A percentile compares a stretch with the other conserved stretches of the same genome.
Conservation (phyloP, 306 rosid genomes). For the Quercus engelmannii region DNA sequence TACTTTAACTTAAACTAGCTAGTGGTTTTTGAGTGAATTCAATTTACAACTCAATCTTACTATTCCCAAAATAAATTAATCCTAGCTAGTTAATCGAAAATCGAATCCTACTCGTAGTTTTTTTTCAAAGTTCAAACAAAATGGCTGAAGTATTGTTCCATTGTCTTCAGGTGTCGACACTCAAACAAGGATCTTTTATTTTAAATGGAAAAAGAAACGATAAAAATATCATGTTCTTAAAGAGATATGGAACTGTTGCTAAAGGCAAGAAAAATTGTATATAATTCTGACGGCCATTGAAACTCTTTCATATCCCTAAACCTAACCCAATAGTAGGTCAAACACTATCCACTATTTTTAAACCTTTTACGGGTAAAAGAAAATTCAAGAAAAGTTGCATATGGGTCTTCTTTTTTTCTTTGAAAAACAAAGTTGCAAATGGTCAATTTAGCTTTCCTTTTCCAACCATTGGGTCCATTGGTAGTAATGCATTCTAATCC, state of each 20-base stretch:
- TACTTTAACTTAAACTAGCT: too few species aligned
- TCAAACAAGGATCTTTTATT: not conserved
- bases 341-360: slow-evolving; percentile 6
- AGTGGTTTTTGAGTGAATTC: too few species aligned
- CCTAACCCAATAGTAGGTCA: slow-evolving; percentile 25
- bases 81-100: not conserved
- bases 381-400: slow-evolving; percentile 7
- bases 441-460: slow-evolving; percentile 36
- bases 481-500: slow-evolving; percentile 35
- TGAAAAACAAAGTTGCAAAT: not conserved
- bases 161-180: not conserved
- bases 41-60: too few species aligned
- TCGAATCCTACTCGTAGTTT: not conserved
- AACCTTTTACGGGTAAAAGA: slow-evolving; percentile 16
- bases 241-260: not conserved
- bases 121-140: not conserved
- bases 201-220: not conserved
- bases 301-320: too few species aligned
- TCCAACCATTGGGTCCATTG: slow-evolving; percentile 32
- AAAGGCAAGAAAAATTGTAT: not conserved
- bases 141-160: not conserved
- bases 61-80: too few species aligned
- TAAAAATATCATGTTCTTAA: not conserved
- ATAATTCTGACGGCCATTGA: too few species aligned
- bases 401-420: too few species aligned